A percentile compares a stretch with the other conserved stretches of the same genome.
Conservation (phyloP, 1,139 yeast species). For the Magnusiomyces sp. region DNA sequence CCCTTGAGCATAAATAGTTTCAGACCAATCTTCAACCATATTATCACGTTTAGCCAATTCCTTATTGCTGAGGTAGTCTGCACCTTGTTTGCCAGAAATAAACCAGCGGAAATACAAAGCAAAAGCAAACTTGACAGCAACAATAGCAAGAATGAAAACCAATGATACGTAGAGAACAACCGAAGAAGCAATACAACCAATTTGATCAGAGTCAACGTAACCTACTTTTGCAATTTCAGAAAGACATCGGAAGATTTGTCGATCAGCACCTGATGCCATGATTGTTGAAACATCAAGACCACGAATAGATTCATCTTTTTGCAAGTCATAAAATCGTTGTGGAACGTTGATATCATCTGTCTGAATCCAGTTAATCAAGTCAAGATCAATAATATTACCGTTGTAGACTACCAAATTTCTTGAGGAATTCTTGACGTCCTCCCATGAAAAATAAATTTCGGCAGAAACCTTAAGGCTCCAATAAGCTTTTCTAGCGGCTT, state of each 20-base stretch:
- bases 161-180: slow-evolving; percentile 74
- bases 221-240: slow-evolving; percentile 88
- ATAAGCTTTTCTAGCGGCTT: slow-evolving; percentile 56
- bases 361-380: slow-evolving; percentile 65
- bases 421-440: slow-evolving; percentile 60
- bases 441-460: slow-evolving; percentile 87
- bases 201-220: slow-evolving; percentile 74
- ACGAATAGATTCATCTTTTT: slow-evolving; percentile 44
- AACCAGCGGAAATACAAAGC: slow-evolving; percentile 90
- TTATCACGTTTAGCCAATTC: slow-evolving; percentile 45
- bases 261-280: slow-evolving; percentile 59
- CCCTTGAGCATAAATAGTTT: slow-evolving; percentile 44
- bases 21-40: slow-evolving; percentile 75
- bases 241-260: slow-evolving; percentile 71
- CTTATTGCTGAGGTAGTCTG: slow-evolving; percentile 49
- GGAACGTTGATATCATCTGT: slow-evolving; percentile 67
- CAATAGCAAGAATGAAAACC: slow-evolving; percentile 76
- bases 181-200: slow-evolving; percentile 92
- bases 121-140: slow-evolving; percentile 62
- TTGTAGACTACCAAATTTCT: slow-evolving; percentile 79
- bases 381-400: slow-evolving; percentile 79
- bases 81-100: slow-evolving; percentile 73
- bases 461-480: slow-evolving; percentile 56
- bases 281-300: slow-evolving; percentile 81
- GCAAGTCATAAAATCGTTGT: slow-evolving; percentile 52